Percentiles rank a stretch among this genome's conserved stretches.
These are phyloP conservation scores for Malassezia japonica DNA, from an alignment of 1,284 basidiomycete species.

Conservation along the genomic window DNA sequence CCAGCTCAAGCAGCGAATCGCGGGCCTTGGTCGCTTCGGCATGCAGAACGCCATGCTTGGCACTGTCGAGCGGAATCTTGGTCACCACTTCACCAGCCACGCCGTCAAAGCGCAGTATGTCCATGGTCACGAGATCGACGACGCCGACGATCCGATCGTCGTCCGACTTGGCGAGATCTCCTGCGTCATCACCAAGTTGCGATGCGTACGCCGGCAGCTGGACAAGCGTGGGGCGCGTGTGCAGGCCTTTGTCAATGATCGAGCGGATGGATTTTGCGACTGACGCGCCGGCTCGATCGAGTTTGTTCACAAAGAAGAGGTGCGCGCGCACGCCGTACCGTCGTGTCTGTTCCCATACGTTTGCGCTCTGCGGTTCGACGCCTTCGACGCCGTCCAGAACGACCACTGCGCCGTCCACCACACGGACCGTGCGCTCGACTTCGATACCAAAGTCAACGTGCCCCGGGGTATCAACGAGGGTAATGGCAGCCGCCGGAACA, in stretches of 20 bases:
- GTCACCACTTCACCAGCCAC: conserved; percentile 31
- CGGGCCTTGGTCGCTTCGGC: conserved; percentile 62
- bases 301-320: conserved; percentile 75
- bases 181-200: conserved; percentile 57
- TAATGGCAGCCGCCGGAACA: conserved; percentile 54
- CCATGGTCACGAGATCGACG: conserved; percentile 34
- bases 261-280: conserved; percentile 63
- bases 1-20: conserved; percentile 61
- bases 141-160: conserved; percentile 62
- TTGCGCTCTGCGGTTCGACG: conserved; percentile 78
- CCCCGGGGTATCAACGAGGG: conserved; percentile 79
- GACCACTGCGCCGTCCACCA: conserved; percentile 78
- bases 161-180: conserved; percentile 63
- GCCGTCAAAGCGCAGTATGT: conserved; percentile 26
- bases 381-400: conserved; percentile 81
- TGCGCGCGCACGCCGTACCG: conserved; percentile 70
- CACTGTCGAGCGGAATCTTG: conserved; percentile 12
- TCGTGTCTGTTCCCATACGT: conserved; percentile 74
- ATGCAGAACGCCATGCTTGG: conserved; percentile 51
- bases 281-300: conserved; percentile 73
- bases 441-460: conserved; percentile 92
- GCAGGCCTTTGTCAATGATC: conserved; percentile 60
- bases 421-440: conserved; percentile 78
- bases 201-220: conserved; percentile 62
- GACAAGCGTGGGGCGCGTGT: conserved; percentile 63